Conservation (phyloP, 495 filamentous ascomycete genomes). For the Wilcoxina mikolae region DNA sequence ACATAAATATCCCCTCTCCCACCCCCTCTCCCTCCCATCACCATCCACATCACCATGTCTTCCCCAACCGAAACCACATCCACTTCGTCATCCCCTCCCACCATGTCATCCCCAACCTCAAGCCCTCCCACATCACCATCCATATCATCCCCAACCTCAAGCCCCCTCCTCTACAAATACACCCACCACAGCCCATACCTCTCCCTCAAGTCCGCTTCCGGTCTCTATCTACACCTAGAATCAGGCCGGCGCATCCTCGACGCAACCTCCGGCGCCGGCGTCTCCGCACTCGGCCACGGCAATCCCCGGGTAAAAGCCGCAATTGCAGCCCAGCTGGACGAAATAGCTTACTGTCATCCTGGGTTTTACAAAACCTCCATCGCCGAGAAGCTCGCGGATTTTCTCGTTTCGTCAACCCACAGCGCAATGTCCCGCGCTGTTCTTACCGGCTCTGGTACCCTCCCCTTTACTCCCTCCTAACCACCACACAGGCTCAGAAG, state of each 20-base stretch:
- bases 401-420: constrained; percentile 35
- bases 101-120: neutral
- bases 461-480: constrained; percentile 4
- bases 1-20: too few species aligned
- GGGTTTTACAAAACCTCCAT: constrained; percentile 33
- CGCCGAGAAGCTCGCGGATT: constrained; percentile 33
- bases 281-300: constrained; percentile 39
- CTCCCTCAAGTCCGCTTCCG: constrained; percentile 35
- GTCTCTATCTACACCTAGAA: constrained; percentile 42
- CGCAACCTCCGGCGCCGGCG: constrained; percentile 41
- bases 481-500: constrained; percentile 50
- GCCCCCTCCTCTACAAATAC: neutral
- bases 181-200: constrained; percentile 11
- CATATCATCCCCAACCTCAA: neutral
- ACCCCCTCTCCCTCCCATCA: too few species aligned
- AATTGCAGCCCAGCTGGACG: constrained; percentile 30
- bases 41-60: too few species aligned
- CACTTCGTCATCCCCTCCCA: too few species aligned
- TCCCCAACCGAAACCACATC: too few species aligned
- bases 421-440: constrained; percentile 35
- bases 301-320: constrained; percentile 34
- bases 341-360: constrained; percentile 34
- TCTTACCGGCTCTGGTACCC: constrained; percentile 45
- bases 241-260: constrained; percentile 38
- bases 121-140: neutral